Evolutionary conservation across 495 filamentous ascomycete species (phyloP).

Genomic region (Cryomyces minteri): DNA sequence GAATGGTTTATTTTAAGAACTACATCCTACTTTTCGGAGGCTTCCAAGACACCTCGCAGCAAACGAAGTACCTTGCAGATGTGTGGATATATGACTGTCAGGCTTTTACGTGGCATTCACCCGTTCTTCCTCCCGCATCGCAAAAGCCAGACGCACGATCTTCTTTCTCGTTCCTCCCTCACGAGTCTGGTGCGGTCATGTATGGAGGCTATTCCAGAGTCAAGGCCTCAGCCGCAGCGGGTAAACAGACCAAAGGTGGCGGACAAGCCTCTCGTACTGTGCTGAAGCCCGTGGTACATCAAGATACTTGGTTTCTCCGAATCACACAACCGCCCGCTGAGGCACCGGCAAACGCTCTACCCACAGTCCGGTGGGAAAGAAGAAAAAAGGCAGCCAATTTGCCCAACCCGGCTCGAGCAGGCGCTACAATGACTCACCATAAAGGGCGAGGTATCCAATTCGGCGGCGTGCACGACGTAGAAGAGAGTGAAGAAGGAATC

Average conservation of each 20-base stretch:
- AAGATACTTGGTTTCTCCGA: conserved; percentile 85
- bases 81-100: conserved; percentile 52
- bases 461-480: conserved; percentile 87
- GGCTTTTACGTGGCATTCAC: conserved; percentile 61
- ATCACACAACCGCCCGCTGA: conserved; percentile 55
- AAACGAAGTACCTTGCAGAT: conserved; percentile 74
- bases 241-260: conserved; percentile 44
- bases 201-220: conserved; percentile 89
- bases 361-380: conserved; percentile 72
- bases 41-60: conserved; percentile 88
- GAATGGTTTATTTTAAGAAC: conserved; percentile 88
- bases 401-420: conserved; percentile 67
- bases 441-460: conserved; percentile 86
- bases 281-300: conserved; percentile 73
- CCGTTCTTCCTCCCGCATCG: conserved; percentile 48
- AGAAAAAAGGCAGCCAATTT: conserved; percentile 82
- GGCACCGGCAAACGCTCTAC: conserved; percentile 35
- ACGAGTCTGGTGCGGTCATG: conserved; percentile 72
- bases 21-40: conserved; percentile 63
- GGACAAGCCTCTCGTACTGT: conserved; percentile 40
- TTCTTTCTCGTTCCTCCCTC: conserved; percentile 77
- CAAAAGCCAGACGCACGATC: conserved; percentile 79
- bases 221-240: conserved; percentile 37
- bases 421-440: conserved; percentile 80
- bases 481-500: conserved; percentile 85